These are phyloP conservation scores for Gigaspora rosea DNA, from an alignment of 192 early-diverging fungal species.

Conservation along the genomic window DNA sequence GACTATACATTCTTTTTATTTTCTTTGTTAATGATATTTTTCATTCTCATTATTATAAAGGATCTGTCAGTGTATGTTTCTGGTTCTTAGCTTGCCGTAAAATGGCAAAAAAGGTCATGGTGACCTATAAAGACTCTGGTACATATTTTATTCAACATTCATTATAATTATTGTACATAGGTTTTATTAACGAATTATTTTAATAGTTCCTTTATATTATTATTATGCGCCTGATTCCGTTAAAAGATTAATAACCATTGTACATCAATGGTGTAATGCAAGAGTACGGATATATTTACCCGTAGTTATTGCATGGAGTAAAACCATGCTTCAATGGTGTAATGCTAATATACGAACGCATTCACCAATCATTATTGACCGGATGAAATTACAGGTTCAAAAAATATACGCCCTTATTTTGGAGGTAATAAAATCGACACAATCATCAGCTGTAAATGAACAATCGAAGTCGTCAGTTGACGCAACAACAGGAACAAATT, in stretches of 20 bases:
- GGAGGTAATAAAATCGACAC: no score
- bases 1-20: not conserved
- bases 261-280: not conserved
- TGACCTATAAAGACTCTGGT: not conserved
- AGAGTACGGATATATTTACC: no score
- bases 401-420: no score
- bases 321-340: no score
- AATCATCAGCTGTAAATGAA: no score
- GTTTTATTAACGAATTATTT: not conserved
- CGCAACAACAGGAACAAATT: no score
- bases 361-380: not conserved
- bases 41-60: slow-evolving; percentile 33
- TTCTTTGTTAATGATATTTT: not conserved
- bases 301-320: no score
- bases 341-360: not conserved
- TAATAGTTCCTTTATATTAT: slow-evolving; percentile 6
- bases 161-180: not conserved
- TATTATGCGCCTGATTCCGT: slow-evolving; percentile 17
- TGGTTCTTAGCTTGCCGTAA: slow-evolving; percentile 79
- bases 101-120: slow-evolving; percentile 32
- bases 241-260: not conserved
- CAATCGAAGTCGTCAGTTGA: no score
- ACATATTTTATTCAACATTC: not conserved
- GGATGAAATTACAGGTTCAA: no score
- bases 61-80: slow-evolving; percentile 72